Evolutionary conservation across 2,329 filamentous ascomycete genomes (phyloP).

Genomic region (Pestalotiopsis sp.): DNA sequence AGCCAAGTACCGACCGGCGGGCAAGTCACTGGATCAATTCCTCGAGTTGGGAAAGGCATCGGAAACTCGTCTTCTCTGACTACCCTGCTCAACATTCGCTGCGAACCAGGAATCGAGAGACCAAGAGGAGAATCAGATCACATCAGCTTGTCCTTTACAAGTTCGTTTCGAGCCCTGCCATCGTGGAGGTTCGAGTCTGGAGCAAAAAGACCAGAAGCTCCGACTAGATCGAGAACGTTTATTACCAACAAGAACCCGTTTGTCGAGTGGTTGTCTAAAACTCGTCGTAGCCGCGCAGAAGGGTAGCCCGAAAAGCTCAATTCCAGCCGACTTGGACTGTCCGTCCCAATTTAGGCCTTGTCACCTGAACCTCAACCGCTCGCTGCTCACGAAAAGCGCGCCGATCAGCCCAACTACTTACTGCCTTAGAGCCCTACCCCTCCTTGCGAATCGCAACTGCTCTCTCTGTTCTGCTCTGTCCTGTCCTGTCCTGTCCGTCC

Average conservation of each 20-base stretch:
- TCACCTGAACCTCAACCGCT: slow-evolving; percentile 2
- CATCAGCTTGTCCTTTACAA: no score
- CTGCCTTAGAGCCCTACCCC: slow-evolving; percentile 10
- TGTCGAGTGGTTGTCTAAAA: background rate
- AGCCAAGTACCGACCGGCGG: slow-evolving; percentile 5
- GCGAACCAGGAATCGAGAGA: no score
- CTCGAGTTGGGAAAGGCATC: background rate
- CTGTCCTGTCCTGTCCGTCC: no score
- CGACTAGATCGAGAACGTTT: background rate
- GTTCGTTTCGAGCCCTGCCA: no score
- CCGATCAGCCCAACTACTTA: background rate
- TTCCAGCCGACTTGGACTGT: slow-evolving; percentile 5
- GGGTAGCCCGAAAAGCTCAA: background rate
- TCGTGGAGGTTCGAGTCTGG: no score
- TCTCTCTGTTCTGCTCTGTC: background rate
- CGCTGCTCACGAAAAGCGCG: slow-evolving; percentile 8
- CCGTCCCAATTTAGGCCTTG: slow-evolving; percentile 12
- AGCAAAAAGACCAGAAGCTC: no score
- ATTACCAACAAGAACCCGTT: background rate
- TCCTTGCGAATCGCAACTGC: slow-evolving; percentile 11
- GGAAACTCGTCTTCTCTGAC: background rate
- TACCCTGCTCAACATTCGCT: no score
- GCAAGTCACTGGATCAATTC: slow-evolving; percentile 8
- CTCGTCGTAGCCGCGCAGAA: background rate
- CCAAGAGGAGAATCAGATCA: no score